Conservation (phyloP, 2,329 filamentous ascomycete species). For the Fusarium nodosum region DNA sequence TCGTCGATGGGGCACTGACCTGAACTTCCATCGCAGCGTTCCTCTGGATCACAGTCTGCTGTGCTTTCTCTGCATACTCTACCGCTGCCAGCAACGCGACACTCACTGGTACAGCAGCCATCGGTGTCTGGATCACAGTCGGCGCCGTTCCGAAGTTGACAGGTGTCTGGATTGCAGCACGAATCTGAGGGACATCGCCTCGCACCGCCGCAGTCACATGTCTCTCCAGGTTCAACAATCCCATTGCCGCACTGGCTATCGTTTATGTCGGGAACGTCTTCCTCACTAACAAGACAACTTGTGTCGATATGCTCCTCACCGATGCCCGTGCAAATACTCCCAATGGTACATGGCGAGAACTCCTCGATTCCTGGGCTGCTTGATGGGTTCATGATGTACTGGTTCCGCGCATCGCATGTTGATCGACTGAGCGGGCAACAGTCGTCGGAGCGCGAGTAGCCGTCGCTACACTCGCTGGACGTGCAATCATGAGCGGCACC, state of each 20-base stretch:
- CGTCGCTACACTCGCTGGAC: constrained; percentile 9
- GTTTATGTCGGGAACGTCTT: constrained; percentile 80
- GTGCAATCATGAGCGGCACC: constrained; percentile 42
- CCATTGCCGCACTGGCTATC: constrained; percentile 87
- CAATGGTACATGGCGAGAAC: constrained; percentile 86
- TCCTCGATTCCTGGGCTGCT: constrained; percentile 75
- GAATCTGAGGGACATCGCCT: constrained; percentile 12
- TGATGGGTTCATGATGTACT: constrained; percentile 91
- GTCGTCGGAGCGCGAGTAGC: constrained; percentile 56
- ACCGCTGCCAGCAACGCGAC: constrained; percentile 11
- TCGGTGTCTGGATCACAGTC: constrained; percentile 27
- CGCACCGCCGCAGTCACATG: constrained; percentile 31
- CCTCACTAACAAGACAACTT: constrained; percentile 76
- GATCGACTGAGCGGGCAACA: constrained; percentile 74
- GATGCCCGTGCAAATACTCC: constrained; percentile 87
- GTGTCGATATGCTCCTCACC: constrained; percentile 79
- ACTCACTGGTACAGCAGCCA: constrained; percentile 33
- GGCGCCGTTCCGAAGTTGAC: constrained; percentile 16
- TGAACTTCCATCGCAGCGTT: constrained; percentile 30
- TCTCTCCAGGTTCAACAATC: constrained; percentile 28
- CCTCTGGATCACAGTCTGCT: constrained; percentile 17
- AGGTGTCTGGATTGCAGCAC: constrained; percentile 29
- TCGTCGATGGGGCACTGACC: constrained; percentile 26
- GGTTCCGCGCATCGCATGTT: constrained; percentile 76
- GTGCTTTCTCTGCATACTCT: constrained; percentile 25